Conservation (phyloP, 1,139 yeast species). For the Debaryomycetaceae sp. region DNA sequence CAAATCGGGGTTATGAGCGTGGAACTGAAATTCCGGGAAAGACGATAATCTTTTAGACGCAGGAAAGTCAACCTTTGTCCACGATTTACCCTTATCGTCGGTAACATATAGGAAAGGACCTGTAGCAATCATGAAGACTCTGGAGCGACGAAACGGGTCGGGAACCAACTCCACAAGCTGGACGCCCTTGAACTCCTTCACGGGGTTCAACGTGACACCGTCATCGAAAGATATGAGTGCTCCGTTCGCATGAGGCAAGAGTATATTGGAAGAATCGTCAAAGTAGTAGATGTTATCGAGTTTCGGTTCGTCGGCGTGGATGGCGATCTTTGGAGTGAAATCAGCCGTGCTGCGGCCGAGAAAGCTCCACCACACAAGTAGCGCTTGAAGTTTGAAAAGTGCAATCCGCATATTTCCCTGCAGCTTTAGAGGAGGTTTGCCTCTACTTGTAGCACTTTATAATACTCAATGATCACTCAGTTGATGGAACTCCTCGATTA, state of each 20-base stretch:
- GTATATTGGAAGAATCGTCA: constrained; percentile 43
- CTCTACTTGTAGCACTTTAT: too few relatives aligned
- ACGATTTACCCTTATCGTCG: constrained; percentile 44
- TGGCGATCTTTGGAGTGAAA: too few relatives aligned
- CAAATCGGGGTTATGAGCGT: constrained; percentile 28
- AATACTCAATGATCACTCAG: too few relatives aligned
- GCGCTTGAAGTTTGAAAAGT: too few relatives aligned
- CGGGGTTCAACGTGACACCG: constrained; percentile 42
- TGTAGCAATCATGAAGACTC: constrained; percentile 44
- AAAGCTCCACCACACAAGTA: too few relatives aligned
- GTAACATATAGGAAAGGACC: constrained; percentile 38
- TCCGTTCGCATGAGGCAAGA: constrained; percentile 19
- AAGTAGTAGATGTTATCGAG: constrained; percentile 38
- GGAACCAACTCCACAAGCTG: constrained; percentile 19
- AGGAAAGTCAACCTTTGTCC: constrained; percentile 34
- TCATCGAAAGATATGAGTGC: constrained; percentile 43
- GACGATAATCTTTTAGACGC: constrained; percentile 6
- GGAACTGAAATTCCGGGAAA: constrained; percentile 19
- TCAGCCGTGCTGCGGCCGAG: too few relatives aligned
- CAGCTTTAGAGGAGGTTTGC: too few relatives aligned
- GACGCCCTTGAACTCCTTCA: constrained; percentile 19
- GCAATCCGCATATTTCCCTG: too few relatives aligned
- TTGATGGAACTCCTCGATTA: too few relatives aligned
- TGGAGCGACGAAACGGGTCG: constrained; percentile 32
- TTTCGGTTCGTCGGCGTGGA: too few relatives aligned